Conservation (phyloP, 345 rosid species). For the Populus deltoides region DNA sequence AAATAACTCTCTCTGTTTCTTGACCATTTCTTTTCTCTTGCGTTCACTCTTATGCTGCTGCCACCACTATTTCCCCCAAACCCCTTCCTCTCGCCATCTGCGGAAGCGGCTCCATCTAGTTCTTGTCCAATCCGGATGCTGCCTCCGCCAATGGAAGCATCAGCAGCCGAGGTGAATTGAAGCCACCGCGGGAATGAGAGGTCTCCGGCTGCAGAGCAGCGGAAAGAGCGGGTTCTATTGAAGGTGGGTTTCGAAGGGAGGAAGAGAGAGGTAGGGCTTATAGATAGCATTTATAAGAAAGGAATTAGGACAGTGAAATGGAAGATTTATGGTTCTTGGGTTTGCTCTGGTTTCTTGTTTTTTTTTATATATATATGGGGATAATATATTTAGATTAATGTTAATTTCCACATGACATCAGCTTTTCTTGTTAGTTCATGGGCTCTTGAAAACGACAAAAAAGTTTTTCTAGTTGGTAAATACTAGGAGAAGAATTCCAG, state of each 20-base stretch:
- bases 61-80: constrained; percentile 20
- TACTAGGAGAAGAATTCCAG: too few relatives aligned
- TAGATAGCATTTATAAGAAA: constrained; percentile 45
- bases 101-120: constrained; percentile 28
- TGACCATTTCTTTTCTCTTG: constrained; percentile 72
- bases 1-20: constrained; percentile 75
- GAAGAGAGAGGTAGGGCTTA: constrained; percentile 43
- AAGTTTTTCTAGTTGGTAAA: too few relatives aligned
- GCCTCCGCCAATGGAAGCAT: constrained; percentile 23
- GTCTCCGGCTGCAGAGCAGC: constrained; percentile 68
- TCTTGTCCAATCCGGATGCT: constrained; percentile 49
- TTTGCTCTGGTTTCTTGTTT: neutral
- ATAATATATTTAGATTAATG: too few relatives aligned
- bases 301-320: neutral
- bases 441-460: too few relatives aligned
- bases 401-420: too few relatives aligned
- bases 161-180: constrained; percentile 40
- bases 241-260: constrained; percentile 37
- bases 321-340: neutral
- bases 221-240: constrained; percentile 37
- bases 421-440: too few relatives aligned
- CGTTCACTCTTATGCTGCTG: constrained; percentile 47
- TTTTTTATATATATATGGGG: neutral
- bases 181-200: constrained; percentile 50
- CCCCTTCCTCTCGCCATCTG: constrained; percentile 24